Base-by-base conservation (phyloP, 169 alveolate species). In the Cryptosporidium sp. region DNA sequence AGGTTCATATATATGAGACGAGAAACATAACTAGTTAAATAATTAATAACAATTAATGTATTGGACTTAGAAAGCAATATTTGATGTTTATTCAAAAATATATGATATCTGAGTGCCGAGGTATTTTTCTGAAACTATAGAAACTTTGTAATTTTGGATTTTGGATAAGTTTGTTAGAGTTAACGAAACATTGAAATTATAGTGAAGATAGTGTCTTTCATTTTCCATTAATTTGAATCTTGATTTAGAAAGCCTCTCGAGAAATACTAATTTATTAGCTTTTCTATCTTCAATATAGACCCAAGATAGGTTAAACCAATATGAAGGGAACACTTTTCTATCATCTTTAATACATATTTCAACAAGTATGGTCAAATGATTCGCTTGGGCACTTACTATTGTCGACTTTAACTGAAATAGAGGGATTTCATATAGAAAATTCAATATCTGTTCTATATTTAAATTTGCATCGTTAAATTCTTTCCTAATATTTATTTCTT, bases 101-200 rank as follows among this genome's bases (percentile, higher is more conserved):
- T 42, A 73, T 14, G 86, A 73, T 18, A 73, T 31, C 9, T 73
- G 44, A 53, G 33, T 60, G 10, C 72, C 86, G 21, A 73, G 18
- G 10, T 73, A 73, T 73, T 73, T 73, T 56, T 73, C 86, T 0
- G 86, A 73, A 10, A 42, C 31, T 31, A 73, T 33, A 21, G 72
- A 73, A n/a, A 60, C 60, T 42, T 56, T 65, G 53, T 73, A 29
- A 29, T 18, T 31, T 58, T 56, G 65, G 16, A 48, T 65, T 31
- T 4, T 10, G 3, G 72, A 65, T 7, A 37, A 26, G n/a, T 65
- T 29, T 31, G 16, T 21, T 8, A 21, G 53, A n/a, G 0, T 14
- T 16, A 56, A 26, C 8, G 14, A 10, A 56, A 56, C 29, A 56
- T 56, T 56, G 56, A 16, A 26, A 7, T 39, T 69, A 35, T 35